A percentile compares a stretch with the other conserved stretches of the same genome.
Evolutionary conservation across 116 monocot species (phyloP).

Genomic region (Cymodocea nodosa): DNA sequence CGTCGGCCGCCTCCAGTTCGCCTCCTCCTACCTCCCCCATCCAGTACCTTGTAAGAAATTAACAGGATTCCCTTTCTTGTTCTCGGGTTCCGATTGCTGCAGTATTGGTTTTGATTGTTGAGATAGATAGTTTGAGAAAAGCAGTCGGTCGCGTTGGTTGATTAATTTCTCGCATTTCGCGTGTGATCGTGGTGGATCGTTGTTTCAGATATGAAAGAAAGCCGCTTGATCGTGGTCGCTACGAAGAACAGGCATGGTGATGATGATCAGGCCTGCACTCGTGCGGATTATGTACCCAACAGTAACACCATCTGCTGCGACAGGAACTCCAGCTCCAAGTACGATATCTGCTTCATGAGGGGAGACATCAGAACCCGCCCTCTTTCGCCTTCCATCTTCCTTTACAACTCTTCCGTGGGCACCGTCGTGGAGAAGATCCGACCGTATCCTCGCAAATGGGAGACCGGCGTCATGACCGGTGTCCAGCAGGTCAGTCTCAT

Average conservation of each 20-base stretch:
- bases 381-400: background rate
- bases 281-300: background rate
- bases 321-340: conserved; percentile 4
- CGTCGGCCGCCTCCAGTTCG: background rate
- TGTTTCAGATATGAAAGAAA: too few relatives aligned
- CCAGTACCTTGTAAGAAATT: background rate
- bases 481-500: conserved; percentile 37
- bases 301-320: conserved; percentile 4
- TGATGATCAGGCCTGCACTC: background rate
- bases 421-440: conserved; percentile 16
- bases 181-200: too few relatives aligned
- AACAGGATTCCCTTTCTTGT: background rate
- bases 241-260: too few relatives aligned
- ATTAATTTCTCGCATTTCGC: too few relatives aligned
- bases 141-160: too few relatives aligned
- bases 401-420: background rate
- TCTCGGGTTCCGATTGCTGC: background rate
- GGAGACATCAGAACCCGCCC: conserved; percentile 4
- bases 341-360: conserved; percentile 9
- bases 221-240: too few relatives aligned
- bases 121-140: too few relatives aligned
- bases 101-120: background rate
- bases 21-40: background rate
- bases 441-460: conserved; percentile 81
- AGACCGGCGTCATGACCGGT: conserved; percentile 22